Percentiles rank a stretch among this genome's conserved stretches.
Evolutionary conservation across 768 basidiomycete genomes (phyloP).

Genomic region (Pleurotus ostreatus): DNA sequence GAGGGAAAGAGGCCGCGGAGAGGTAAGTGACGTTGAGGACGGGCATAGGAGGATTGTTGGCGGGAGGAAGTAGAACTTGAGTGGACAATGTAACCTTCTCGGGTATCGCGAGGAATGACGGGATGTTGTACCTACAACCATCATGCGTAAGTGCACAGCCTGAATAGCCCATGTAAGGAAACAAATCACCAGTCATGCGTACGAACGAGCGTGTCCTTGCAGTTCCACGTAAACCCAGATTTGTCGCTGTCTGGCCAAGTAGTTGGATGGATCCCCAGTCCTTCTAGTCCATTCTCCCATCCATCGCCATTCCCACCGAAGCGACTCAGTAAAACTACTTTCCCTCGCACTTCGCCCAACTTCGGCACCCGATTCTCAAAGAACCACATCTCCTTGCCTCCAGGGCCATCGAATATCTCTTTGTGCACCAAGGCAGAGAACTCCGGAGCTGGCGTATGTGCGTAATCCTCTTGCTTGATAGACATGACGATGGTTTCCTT

Average conservation of each 20-base stretch:
- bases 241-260: conserved; percentile 80
- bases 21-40: conserved; percentile 74
- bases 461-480: conserved; percentile 83
- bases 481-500: conserved; percentile 82
- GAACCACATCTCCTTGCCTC: conserved; percentile 69
- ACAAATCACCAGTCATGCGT: conserved; percentile 78
- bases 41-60: conserved; percentile 27
- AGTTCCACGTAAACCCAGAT: conserved; percentile 75
- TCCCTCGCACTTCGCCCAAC: conserved; percentile 83
- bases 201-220: conserved; percentile 62
- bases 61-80: conserved; percentile 42
- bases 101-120: conserved; percentile 75
- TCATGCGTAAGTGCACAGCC: too few relatives aligned
- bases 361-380: conserved; percentile 76
- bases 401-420: conserved; percentile 56
- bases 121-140: conserved; percentile 66
- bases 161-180: neutral
- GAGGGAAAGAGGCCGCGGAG: conserved; percentile 77
- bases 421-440: conserved; percentile 68
- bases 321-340: conserved; percentile 79
- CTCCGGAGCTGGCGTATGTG: conserved; percentile 32
- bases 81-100: conserved; percentile 71
- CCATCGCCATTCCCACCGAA: conserved; percentile 69
- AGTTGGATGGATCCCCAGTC: conserved; percentile 83
- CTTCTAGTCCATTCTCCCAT: conserved; percentile 67